phyloP scores from a whole-genome alignment of 352 stramenopile genomes.

The Peronospora belbahrii region DNA sequence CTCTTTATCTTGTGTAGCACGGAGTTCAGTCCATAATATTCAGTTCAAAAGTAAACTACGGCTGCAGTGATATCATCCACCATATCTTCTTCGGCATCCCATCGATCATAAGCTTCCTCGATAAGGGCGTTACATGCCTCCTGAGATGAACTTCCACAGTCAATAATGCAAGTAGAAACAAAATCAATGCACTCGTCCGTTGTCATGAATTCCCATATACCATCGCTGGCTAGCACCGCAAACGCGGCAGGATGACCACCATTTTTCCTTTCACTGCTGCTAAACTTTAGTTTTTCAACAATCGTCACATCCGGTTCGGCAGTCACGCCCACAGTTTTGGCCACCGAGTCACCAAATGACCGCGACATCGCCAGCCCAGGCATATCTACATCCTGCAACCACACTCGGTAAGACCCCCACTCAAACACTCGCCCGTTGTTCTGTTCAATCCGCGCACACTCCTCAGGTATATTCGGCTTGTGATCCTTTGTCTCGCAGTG shows the following conservation, averaged over 20 bases:
- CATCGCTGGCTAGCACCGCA: slow-evolving; percentile 68
- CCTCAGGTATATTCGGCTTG: slow-evolving; percentile 64
- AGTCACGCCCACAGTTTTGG: slow-evolving; percentile 72
- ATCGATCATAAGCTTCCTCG: slow-evolving; percentile 60
- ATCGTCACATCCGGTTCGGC: slow-evolving; percentile 52
- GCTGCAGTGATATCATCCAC: slow-evolving; percentile 76
- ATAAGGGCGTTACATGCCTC: slow-evolving; percentile 58
- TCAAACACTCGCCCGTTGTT: slow-evolving; percentile 77
- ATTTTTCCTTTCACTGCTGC: slow-evolving; percentile 9
- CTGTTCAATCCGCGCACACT: slow-evolving; percentile 57
- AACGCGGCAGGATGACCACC: slow-evolving; percentile 31
- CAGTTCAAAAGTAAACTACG: slow-evolving; percentile 52
- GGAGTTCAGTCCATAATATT: neutral
- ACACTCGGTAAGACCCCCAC: slow-evolving; percentile 70
- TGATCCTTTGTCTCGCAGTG: slow-evolving; percentile 70
- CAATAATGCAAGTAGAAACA: slow-evolving; percentile 41
- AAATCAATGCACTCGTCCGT: slow-evolving; percentile 64
- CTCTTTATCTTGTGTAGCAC: too few species aligned
- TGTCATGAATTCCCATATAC: slow-evolving; percentile 82
- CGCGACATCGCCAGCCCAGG: slow-evolving; percentile 80
- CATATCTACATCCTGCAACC: slow-evolving; percentile 81
- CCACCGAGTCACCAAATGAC: slow-evolving; percentile 71
- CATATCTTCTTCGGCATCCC: slow-evolving; percentile 74
- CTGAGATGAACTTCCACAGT: slow-evolving; percentile 45
- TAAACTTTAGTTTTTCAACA: slow-evolving; percentile 33